A percentile compares a stretch with the other conserved stretches of the same genome.
Conservation (phyloP, 1,139 yeast species). For the Yamadazyma siamensis region DNA sequence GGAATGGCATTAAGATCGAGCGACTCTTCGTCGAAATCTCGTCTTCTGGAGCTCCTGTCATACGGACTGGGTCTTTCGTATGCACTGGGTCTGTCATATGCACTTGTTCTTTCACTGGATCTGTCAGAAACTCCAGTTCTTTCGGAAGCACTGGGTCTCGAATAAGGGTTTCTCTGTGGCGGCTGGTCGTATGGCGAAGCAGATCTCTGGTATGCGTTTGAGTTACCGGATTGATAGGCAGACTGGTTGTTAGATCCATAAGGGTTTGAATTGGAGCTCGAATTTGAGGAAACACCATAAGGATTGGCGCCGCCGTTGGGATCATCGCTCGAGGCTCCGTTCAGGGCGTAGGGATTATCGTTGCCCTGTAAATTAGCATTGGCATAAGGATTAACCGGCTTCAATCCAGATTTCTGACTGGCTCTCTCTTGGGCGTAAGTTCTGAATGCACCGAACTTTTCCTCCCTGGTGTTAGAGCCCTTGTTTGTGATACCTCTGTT, state of each 20-base stretch:
- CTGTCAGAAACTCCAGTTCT: not conserved
- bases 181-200: not conserved
- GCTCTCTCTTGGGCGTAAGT: constrained; percentile 54
- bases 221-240: not conserved
- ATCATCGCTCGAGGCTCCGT: constrained; percentile 5
- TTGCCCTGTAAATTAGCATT: constrained; percentile 22
- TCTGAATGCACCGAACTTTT: constrained; percentile 65
- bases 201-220: not conserved
- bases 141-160: constrained; percentile 1
- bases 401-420: constrained; percentile 40
- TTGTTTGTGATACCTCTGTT: constrained; percentile 54
- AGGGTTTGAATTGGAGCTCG: constrained; percentile 2
- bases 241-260: constrained; percentile 1
- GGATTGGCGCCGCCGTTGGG: constrained; percentile 5
- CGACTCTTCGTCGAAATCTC: constrained; percentile 26
- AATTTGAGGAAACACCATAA: not conserved
- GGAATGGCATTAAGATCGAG: constrained; percentile 44
- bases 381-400: constrained; percentile 46
- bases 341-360: constrained; percentile 25
- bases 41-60: constrained; percentile 1
- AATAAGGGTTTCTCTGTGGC: constrained; percentile 1
- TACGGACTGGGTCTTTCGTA: constrained; percentile 1
- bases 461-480: constrained; percentile 30
- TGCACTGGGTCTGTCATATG: not conserved
- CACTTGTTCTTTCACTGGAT: not conserved